Evolutionary conservation across 2,329 filamentous ascomycete genomes (phyloP).

Genomic region (Amauroascus verrucosus): DNA sequence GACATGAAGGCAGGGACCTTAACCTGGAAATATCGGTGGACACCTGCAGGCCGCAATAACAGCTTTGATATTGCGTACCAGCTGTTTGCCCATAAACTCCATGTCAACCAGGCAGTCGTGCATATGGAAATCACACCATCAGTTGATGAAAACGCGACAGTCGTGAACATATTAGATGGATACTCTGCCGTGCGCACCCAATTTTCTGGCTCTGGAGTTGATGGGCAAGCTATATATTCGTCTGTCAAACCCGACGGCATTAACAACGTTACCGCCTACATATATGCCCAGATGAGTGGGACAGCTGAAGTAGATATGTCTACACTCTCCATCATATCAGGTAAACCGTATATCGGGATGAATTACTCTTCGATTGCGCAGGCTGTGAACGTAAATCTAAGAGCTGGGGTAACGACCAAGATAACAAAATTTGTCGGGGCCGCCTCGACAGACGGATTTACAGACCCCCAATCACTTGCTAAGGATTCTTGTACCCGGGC

Average conservation of each 20-base stretch:
- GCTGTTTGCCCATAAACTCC: conserved; percentile 55
- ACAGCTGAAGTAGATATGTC: conserved; percentile 34
- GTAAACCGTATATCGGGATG: conserved; percentile 41
- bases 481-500: conserved; percentile 45
- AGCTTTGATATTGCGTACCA: conserved; percentile 53
- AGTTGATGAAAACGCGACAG: conserved; percentile 44
- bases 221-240: conserved; percentile 51
- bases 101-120: conserved; percentile 52
- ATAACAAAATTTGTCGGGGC: conserved; percentile 59
- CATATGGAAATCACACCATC: conserved; percentile 50
- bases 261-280: conserved; percentile 52
- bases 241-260: conserved; percentile 55
- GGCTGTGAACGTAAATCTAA: conserved; percentile 45
- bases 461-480: conserved; percentile 47
- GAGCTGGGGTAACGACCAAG: conserved; percentile 43
- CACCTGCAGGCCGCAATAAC: conserved; percentile 39
- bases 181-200: conserved; percentile 56
- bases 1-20: conserved; percentile 54
- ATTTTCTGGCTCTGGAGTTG: conserved; percentile 47
- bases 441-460: conserved; percentile 59
- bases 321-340: conserved; percentile 36
- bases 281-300: conserved; percentile 39
- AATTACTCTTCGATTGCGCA: conserved; percentile 59
- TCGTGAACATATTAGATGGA: conserved; percentile 60
- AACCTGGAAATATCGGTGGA: conserved; percentile 58